A percentile compares a stretch with the other conserved stretches of the same genome.
These are phyloP conservation scores for Tagetes erecta DNA, from an alignment of 129 eudicot species.

Conservation along the genomic window DNA sequence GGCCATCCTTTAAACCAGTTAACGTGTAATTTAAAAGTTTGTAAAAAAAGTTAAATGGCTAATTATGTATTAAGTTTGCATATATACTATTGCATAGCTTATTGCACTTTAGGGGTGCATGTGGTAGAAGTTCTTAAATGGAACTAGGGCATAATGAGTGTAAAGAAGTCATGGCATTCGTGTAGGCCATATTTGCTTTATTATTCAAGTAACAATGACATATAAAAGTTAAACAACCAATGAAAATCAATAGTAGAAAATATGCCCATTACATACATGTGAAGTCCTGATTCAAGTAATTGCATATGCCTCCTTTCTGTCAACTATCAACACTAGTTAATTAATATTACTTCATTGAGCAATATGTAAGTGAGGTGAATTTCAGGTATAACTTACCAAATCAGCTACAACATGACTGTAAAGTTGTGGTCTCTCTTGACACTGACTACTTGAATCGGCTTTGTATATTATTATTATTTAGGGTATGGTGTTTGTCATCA, in stretches of 20 bases:
- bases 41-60: not conserved
- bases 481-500: not conserved
- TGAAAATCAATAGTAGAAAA: not conserved
- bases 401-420: not conserved
- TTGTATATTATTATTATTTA: not conserved
- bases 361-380: not conserved
- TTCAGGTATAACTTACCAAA: not conserved
- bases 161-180: not conserved
- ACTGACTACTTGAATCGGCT: not conserved
- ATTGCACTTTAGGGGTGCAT: not conserved
- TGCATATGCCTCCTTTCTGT: not conserved
- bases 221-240: constrained; percentile 7
- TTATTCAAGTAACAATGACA: not conserved
- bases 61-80: not conserved
- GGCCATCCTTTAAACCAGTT: not conserved
- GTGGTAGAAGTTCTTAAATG: not conserved
- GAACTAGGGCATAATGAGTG: constrained; percentile 7
- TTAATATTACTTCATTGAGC: not conserved
- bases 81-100: not conserved
- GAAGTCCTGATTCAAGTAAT: not conserved
- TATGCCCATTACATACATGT: not conserved
- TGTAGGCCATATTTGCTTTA: not conserved
- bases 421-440: not conserved
- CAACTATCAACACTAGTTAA: not conserved
- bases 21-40: no score